Base-by-base conservation (phyloP, 2,329 filamentous ascomycete species). In the Rhexocercosporidium sp. region DNA sequence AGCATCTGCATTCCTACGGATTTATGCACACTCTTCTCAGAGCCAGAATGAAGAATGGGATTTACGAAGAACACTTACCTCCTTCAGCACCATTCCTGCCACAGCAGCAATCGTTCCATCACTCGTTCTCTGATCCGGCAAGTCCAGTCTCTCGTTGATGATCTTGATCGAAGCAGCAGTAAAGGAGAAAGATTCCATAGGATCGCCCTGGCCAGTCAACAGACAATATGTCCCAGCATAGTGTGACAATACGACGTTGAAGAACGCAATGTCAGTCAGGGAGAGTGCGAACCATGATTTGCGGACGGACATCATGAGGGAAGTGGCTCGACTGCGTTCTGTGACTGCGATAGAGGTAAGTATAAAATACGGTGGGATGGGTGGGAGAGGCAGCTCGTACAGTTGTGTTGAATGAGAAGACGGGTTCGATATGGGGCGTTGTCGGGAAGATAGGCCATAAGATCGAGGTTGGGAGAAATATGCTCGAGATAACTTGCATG, bases 81-180 rank as follows among this genome's bases (percentile, higher is more conserved):
- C 54, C 20, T 57, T 7, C 3, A 57, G 20, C 8, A 27, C 31
- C 34, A 57, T 39, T 14, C 54, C 54, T 1, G 54, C 54, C 1
- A 57, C 54, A 12, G 54, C 54, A 57, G 54, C 54, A 27, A 57
- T 57, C 5, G 54, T 57, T 2, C 54, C 54, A 25, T 57, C 31
- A 57, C 54, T 57, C 5, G 31, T 57, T 9, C 54, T 57, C 31
- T 57, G 31, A 27, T 25, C 54, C 3, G 54, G 54, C 54, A 14
- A 57, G 6, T 22, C 20, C 34, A 57, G 14, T 8, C 54, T 57
- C 20, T 57, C 34, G 18, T 57, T 57, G 20, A 37, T 39, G 31
- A 57, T 57, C 11, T 31, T 57, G 34, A 57, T 57, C n/a, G 54
- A 57, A 9, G 34, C 54, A 16, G 54, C 54, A 12, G 34, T 57